Percentiles rank a stretch among this genome's conserved stretches.
Evolutionary conservation across 306 rosid species (phyloP).

Genomic region (Alnus glutinosa): DNA sequence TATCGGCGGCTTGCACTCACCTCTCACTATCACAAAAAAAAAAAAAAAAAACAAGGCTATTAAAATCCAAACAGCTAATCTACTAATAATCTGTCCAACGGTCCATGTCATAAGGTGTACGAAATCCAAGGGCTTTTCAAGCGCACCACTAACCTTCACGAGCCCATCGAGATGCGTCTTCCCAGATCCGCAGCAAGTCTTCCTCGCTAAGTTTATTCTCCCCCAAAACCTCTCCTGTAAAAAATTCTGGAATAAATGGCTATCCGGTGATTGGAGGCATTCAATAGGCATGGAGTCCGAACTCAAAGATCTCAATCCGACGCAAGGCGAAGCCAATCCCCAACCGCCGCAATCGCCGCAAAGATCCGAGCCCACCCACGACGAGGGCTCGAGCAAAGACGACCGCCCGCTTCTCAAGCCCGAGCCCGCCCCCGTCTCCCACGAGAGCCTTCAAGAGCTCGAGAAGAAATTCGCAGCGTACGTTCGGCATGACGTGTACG

Average conservation of each 20-base stretch:
- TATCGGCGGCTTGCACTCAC: background rate
- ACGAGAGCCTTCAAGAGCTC: slow-evolving; percentile 50
- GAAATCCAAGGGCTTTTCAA: background rate
- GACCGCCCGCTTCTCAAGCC: slow-evolving; percentile 79
- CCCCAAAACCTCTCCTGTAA: background rate
- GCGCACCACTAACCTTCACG: background rate
- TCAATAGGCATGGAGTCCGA: slow-evolving; percentile 48
- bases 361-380: slow-evolving; percentile 19
- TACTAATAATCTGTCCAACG: too few relatives aligned
- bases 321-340: slow-evolving; percentile 33
- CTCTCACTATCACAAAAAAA: background rate
- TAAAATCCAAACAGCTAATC: background rate
- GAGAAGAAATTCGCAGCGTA: slow-evolving; percentile 82
- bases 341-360: slow-evolving; percentile 6
- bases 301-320: slow-evolving; percentile 62
- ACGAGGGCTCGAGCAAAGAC: slow-evolving; percentile 38
- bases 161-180: background rate
- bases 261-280: background rate
- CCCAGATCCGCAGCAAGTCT: background rate
- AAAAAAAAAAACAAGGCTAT: background rate
- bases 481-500: slow-evolving; percentile 75
- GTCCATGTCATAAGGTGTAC: too few relatives aligned
- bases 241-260: background rate
- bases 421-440: slow-evolving; percentile 34
- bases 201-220: background rate